Evolutionary conservation across 345 rosid genomes (phyloP), one percentile per base, ranked within the genome.

Genomic region (Mallotus nudiflorus): DNA sequence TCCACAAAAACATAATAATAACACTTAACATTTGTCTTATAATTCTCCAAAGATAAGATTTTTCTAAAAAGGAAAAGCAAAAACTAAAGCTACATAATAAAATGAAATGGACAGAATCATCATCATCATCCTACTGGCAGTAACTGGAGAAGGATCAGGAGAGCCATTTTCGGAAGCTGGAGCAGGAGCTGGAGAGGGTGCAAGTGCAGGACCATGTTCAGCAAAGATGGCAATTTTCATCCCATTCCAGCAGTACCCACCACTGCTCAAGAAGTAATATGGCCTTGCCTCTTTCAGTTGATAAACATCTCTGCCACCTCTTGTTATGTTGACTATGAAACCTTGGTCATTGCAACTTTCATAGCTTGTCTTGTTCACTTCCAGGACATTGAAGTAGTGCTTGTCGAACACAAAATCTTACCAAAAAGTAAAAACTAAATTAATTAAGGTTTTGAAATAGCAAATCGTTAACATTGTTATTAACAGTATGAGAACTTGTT

Each of bases 281-380:
- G 87, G 73, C 75, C 65, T 77, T 5, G 87, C 80, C 51, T 81
- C 71, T 6, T 77, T 49, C 16, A 91, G 86, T 13, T 89, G 77
- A 40, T 78, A 78, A 62, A 89, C 95, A 40, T 91, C 95, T 24
- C 91, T 66, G 3, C 92, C 95, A 1, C 91, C 97, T 0, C 80
- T 57, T 2, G 93, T 91, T 0, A 86, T 39, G 70, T 89, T 91
- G 19, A 62, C 33, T 50, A 85, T 80, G 81, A 67, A 87, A 46
- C 72, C 81, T 7, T 7, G 65, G 4, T 82, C 89, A 3, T 66
- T 71, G 82, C 97, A 89, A 20, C 22, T 68, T 7, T 79, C 79
- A 57, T 84, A 89, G 76, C 81, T 82, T 27, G 86, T 89, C 75
- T 84, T 29, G 82, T 86, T 91, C 52, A 89, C 93, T 77, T 84